Evolutionary conservation across 2,329 filamentous ascomycete species (phyloP).

Genomic region (Sclerotinia spermophila): DNA sequence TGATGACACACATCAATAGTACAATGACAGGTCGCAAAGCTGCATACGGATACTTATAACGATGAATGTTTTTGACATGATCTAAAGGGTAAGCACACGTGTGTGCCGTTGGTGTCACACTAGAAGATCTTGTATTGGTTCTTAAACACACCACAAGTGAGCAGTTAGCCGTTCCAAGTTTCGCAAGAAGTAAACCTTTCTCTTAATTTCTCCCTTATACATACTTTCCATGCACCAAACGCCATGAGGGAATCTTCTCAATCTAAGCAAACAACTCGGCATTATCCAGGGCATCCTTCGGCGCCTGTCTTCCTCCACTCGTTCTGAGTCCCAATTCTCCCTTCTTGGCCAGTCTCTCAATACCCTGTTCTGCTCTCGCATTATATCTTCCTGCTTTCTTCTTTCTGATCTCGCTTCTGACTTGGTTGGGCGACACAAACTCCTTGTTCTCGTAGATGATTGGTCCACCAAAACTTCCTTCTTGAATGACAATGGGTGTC

Average conservation of each 20-base stretch:
- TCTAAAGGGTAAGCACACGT: background rate
- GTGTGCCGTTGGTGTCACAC: background rate
- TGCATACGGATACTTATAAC: background rate
- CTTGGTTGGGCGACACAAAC: slow-evolving; percentile 94
- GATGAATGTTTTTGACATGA: background rate
- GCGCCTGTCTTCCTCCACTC: slow-evolving; percentile 58
- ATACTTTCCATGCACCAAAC: slow-evolving; percentile 19
- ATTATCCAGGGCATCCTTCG: slow-evolving; percentile 70
- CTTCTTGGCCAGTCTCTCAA: slow-evolving; percentile 71
- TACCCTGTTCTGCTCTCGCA: slow-evolving; percentile 66
- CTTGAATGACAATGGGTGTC: slow-evolving; percentile 91
- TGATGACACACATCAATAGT: background rate
- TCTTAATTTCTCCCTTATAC: background rate
- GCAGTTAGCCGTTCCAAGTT: background rate
- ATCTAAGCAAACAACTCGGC: slow-evolving; percentile 68
- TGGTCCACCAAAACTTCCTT: slow-evolving; percentile 90
- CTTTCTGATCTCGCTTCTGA: slow-evolving; percentile 74
- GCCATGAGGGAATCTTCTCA: slow-evolving; percentile 15
- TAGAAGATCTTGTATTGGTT: background rate
- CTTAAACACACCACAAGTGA: background rate
- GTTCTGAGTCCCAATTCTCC: slow-evolving; percentile 72
- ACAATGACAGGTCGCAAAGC: background rate
- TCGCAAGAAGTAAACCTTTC: background rate
- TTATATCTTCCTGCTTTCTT: slow-evolving; percentile 77
- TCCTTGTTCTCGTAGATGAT: slow-evolving; percentile 98